Base-by-base conservation (phyloP, 2,329 filamentous ascomycete species). In the Colletotrichum graminicola region DNA sequence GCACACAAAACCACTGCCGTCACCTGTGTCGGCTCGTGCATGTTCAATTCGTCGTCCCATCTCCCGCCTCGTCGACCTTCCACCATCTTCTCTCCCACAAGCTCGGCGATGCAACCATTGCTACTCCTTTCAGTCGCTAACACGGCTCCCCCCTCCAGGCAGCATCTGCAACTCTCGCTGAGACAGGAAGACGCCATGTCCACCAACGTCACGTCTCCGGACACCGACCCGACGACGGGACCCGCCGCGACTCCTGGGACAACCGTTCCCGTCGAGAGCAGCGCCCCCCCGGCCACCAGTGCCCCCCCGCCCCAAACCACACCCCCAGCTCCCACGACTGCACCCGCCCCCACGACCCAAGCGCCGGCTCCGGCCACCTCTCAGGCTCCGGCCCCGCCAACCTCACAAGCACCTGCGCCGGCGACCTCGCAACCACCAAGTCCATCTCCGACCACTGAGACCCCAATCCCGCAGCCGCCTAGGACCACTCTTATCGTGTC, bases 171-270 rank as follows among this genome's bases (percentile, higher is more conserved):
- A 72, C 65, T 64, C 12, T 71, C 79, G 49, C 75, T 71, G 71
- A 77, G 76, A 62, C 73, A 75, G 61, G 59, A 66, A 61, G 76
- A 79, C 75, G 71, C 70, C 70, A 81, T 81, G 79, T 78, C 71
- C 3, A 67, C 71, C 8, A 67, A 56, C 55, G 62, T 23, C 10
- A 69, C 72, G 11, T 56, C 34, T 12, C 55, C 64, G 41, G 47
- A 55, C 21, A 57, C 63, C 32, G 63, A 70, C 43, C 77, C 56
- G 59, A 62, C 73, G 51, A 49, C 73, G 71, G 64, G 62, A 59
- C 67, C 69, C 8, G 52, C 56, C 34, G 45, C 72, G 18, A 52
- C 69, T n/a, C 60, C 64, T 7, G 47, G 71, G 29, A 56, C 60
- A n/a, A 64, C 32, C 26, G 39, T 41, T 39, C 63, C 66, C 26